Conservation (phyloP, 1,284 basidiomycete species). For the Cryptococcus depauperatus region DNA sequence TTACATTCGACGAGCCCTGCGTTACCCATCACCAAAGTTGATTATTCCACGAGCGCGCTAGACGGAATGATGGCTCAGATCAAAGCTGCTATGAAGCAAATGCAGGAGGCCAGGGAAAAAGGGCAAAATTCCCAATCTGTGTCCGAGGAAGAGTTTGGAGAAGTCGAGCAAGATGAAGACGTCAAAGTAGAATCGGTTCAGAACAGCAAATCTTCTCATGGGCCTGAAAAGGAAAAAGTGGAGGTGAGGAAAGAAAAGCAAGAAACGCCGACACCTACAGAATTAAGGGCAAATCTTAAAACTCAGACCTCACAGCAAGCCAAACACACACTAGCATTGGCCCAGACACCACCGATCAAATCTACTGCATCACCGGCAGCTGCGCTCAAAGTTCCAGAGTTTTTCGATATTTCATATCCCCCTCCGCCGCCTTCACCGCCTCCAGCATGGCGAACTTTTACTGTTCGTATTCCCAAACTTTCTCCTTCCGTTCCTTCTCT, state of each 20-base stretch:
- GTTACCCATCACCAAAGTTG: too few relatives aligned
- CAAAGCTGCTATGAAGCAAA: slow-evolving; percentile 59
- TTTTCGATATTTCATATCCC: slow-evolving; percentile 35
- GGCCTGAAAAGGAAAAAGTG: not conserved
- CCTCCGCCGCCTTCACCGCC: slow-evolving; percentile 42
- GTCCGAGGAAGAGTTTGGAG: slow-evolving; percentile 23
- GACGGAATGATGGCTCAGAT: slow-evolving; percentile 82
- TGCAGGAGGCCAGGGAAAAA: slow-evolving; percentile 34
- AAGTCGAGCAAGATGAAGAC: slow-evolving; percentile 4
- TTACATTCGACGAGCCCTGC: too few relatives aligned
- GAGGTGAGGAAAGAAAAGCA: not conserved
- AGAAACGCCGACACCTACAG: not conserved
- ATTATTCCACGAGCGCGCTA: too few relatives aligned
- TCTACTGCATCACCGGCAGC: not conserved
- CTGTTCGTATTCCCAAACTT: slow-evolving; percentile 55
- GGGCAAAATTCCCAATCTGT: slow-evolving; percentile 56
- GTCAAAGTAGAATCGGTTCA: not conserved
- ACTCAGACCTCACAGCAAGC: not conserved
- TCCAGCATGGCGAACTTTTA: slow-evolving; percentile 52
- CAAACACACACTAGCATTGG: too few relatives aligned
- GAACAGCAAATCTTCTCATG: too few relatives aligned
- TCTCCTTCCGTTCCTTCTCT: not conserved
- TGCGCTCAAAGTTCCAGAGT: slow-evolving; percentile 7
- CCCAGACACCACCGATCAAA: not conserved
- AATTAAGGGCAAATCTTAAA: too few relatives aligned